These are phyloP conservation scores for Leccinum subrobustum DNA, from an alignment of 1,284 basidiomycete species.

Conservation along the genomic window DNA sequence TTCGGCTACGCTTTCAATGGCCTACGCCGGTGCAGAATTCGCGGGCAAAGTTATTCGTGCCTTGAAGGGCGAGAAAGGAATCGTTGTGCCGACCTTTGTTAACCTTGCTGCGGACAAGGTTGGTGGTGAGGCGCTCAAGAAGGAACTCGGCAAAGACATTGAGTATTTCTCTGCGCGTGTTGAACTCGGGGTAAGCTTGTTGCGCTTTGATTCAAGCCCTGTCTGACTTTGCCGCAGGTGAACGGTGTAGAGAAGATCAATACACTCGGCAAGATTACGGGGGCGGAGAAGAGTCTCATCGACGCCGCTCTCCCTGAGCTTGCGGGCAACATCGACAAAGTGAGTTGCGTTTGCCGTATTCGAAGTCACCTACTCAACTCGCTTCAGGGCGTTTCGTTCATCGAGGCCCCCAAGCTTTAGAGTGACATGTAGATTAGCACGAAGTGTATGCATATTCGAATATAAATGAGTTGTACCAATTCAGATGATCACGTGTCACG, in stretches of 20 bases:
- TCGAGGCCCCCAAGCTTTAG: conserved; percentile 39
- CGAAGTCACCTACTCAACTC: not conserved
- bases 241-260: conserved; percentile 83
- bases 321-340: conserved; percentile 76
- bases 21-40: conserved; percentile 88
- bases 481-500: not conserved
- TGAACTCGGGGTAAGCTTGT: conserved; percentile 75
- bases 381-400: conserved; percentile 37
- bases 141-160: conserved; percentile 65
- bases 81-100: conserved; percentile 85
- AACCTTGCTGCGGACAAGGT: conserved; percentile 74
- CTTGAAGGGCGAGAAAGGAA: conserved; percentile 85
- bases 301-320: conserved; percentile 83
- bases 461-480: no score
- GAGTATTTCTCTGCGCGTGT: conserved; percentile 85
- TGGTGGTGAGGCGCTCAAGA: conserved; percentile 63
- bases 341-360: conserved; percentile 20
- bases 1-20: conserved; percentile 88
- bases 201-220: conserved; percentile 5
- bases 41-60: conserved; percentile 79
- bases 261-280: conserved; percentile 71
- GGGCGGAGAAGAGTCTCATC: conserved; percentile 74
- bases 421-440: conserved; percentile 11
- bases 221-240: conserved; percentile 40
- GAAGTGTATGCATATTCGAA: conserved; percentile 30